These are phyloP conservation scores for Copromyces sp. DNA, from an alignment of 495 filamentous ascomycete species.

Conservation along the genomic window DNA sequence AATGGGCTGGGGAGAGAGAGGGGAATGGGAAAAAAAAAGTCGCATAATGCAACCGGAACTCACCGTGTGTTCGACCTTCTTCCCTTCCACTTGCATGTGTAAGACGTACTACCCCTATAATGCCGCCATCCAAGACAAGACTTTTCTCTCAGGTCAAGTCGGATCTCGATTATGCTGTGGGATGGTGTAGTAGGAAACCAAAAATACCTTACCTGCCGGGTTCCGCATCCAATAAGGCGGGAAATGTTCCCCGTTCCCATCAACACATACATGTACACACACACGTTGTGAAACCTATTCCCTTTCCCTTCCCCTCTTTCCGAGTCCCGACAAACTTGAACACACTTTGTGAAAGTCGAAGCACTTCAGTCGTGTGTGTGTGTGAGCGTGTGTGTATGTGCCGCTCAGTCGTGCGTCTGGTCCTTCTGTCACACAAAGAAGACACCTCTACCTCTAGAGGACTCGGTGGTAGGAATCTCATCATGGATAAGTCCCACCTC, in stretches of 20 bases:
- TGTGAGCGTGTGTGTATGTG: too few relatives aligned
- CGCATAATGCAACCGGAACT: background rate
- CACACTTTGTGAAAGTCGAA: background rate
- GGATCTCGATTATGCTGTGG: background rate
- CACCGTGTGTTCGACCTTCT: background rate
- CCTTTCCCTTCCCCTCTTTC: background rate
- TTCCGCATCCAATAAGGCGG: background rate
- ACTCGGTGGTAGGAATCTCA: background rate
- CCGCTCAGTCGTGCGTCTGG: background rate
- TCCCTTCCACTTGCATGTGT: background rate
- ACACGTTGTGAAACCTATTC: background rate
- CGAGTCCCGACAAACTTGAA: background rate
- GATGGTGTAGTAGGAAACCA: background rate
- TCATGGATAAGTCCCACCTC: conserved; percentile 19
- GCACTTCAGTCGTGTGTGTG: background rate
- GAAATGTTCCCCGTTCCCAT: background rate
- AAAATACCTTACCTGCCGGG: background rate
- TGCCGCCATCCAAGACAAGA: background rate
- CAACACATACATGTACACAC: background rate
- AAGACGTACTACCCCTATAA: background rate
- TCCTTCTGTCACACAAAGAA: background rate
- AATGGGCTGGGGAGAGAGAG: background rate
- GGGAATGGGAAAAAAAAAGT: background rate
- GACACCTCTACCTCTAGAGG: background rate
- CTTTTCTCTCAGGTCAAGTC: background rate